Evolutionary conservation across 345 rosid genomes (phyloP), one percentile per base, ranked within the genome.

Genomic region (Brassica rapa): DNA sequence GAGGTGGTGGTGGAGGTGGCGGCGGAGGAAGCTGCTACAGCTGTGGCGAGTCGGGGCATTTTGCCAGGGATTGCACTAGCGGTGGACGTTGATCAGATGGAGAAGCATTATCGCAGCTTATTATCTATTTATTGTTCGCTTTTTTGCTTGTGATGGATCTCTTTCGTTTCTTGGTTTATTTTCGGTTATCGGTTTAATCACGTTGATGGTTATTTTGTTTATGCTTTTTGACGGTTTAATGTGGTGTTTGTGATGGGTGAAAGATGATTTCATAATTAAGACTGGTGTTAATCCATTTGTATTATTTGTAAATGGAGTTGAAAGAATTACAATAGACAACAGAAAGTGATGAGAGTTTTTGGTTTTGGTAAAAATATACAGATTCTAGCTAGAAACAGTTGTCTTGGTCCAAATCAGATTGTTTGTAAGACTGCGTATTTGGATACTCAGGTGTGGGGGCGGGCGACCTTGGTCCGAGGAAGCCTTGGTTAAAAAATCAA

Each of bases 61-160:
- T 92, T 21, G 90, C 98, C 0, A 78, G 98, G 81, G 98, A 94
- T 21, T 94, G 98, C 66, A 88, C 96, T 0, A 89, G 88, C 62
- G 80, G 82, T n/a, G 83, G 88, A 4, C 89, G 91, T 55, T 87
- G 56, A 10, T 65, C 12, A 11, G 75, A 27, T 63, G 29, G 39
- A 15, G 30, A 41, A 41, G 49, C 4, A 4, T 6, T 27, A 8
- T 21, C 66, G 10, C 21, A 8, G 66, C 35, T 4, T 39, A 8
- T 16, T 78, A 56, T 78, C 61, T 65, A 1, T 69, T 11, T 53
- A 46, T 46, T 46, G 25, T 62, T 74, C 14, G 39, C 6, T 4
- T 59, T 10, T 59, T 41, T 41, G 59, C 35, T 61, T 75, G 12
- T 60, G 66, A 21, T 66, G 15, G 15, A 46, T 14, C 70, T 64